Base-by-base conservation (phyloP, 176 grass and related monocot species). In the Elymus sibiricus region DNA sequence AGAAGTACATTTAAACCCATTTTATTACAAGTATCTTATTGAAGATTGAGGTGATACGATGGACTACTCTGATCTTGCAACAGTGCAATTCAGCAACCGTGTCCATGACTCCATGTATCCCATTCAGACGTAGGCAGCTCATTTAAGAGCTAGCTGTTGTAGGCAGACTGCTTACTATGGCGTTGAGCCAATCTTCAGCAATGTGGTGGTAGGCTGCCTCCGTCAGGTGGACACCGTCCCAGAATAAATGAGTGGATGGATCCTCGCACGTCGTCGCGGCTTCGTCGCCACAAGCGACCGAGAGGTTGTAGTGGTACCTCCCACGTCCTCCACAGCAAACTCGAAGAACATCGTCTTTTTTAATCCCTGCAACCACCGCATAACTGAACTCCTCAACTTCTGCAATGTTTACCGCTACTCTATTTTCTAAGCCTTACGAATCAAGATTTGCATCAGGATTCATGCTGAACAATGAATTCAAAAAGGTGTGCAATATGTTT, bases 171-270 rank as follows among this genome's bases (percentile, higher is more conserved):
- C 9, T 61, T 61, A 61, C 59, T 74, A 74, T 74, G 70, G 70
- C 25, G n/a, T 14, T 24, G 10, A 74, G 70, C 70, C 70, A 74
- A 74, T 74, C 70, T 12, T 74, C 12, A 26, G 70, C 40, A 25
- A 74, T 74, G 70, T 77, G 13, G 49, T 22, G 29, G 76, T 78
- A 61, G 26, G 76, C 76, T 1, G 76, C 27, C 76, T 78, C 76
- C 5, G 53, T 78, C 21, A 78, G 12, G 32, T 78, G 76, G 10
- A 60, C 32, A 4, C 32, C 76, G 12, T 78, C 76, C 76, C 76
- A 78, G 53, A 25, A 78, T 32, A 78, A 5, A 11, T 22, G 12
- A 11, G 19, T 4, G 11, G 76, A 78, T 8, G 53, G 76, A 61
- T 78, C 32, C 55, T 38, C 5, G 21, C 76, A 78, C 11, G 21